Evolutionary conservation across 169 alveolate genomes (phyloP).

Genomic region (Amoebophrya sp.): DNA sequence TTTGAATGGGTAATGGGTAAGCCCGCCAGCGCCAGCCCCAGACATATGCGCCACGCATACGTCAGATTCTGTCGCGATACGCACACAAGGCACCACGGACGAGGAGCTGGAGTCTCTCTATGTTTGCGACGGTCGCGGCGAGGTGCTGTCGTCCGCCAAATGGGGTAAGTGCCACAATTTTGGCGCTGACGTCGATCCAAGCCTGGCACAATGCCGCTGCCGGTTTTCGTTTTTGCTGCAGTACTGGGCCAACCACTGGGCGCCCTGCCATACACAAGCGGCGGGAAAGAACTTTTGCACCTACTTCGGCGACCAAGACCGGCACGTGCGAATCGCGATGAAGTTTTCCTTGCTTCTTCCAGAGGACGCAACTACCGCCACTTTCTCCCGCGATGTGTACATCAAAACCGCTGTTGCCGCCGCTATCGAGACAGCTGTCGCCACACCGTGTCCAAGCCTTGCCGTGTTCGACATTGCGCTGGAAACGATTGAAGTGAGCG

Average conservation of each 20-base stretch:
- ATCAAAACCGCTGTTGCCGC: background rate
- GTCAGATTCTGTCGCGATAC: no score
- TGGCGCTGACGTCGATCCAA: background rate
- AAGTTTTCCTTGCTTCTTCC: background rate
- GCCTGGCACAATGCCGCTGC: background rate
- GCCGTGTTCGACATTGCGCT: background rate
- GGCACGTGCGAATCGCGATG: background rate
- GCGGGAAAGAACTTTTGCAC: background rate
- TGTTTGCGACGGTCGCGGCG: no score
- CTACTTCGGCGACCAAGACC: slow-evolving; percentile 15
- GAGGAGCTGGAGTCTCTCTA: no score
- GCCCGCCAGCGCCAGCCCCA: no score
- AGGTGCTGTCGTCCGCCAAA: background rate
- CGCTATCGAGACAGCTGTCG: background rate
- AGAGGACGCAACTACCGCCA: background rate
- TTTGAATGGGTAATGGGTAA: no score
- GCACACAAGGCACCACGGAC: no score
- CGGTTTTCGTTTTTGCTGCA: background rate
- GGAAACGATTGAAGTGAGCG: no score
- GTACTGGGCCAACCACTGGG: background rate
- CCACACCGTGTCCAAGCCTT: background rate
- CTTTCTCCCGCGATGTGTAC: background rate
- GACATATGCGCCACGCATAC: no score
- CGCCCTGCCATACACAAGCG: background rate
- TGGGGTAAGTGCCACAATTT: background rate